phyloP scores from a whole-genome alignment of 208 protist species.

The Spongospora subterranea region DNA sequence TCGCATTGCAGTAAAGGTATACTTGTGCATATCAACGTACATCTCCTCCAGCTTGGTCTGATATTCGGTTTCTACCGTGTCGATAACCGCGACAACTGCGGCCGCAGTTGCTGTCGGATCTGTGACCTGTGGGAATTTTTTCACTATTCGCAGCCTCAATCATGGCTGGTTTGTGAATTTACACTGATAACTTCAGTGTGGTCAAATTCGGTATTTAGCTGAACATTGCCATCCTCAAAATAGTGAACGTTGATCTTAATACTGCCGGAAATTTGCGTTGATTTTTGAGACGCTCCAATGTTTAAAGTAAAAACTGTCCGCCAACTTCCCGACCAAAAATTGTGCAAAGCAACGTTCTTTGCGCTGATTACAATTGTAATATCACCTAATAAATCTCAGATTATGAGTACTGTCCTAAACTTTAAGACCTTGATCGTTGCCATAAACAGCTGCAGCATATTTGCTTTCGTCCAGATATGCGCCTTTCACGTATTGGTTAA shows the following conservation, averaged over 20 bases:
- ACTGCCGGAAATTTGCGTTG: not conserved
- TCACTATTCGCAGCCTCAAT: not conserved
- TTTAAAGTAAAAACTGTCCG: slow-evolving; percentile 14
- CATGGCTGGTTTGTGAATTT: not conserved
- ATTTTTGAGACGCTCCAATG: not conserved
- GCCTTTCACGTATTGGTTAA: not conserved
- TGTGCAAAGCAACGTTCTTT: slow-evolving; percentile 45
- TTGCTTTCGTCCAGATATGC: slow-evolving; percentile 25
- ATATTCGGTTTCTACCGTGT: slow-evolving; percentile 21
- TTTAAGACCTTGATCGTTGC: not conserved
- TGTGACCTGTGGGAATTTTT: not conserved
- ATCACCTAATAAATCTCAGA: not conserved
- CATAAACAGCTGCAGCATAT: not conserved
- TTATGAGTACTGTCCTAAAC: not conserved
- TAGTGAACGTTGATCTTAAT: slow-evolving; percentile 56
- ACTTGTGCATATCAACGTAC: slow-evolving; percentile 57
- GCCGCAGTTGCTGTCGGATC: slow-evolving; percentile 30
- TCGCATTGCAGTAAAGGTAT: slow-evolving; percentile 48
- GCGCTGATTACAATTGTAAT: slow-evolving; percentile 17
- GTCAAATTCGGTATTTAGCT: slow-evolving; percentile 50
- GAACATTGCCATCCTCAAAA: slow-evolving; percentile 58
- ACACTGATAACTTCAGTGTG: slow-evolving; percentile 6
- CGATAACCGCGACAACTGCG: not conserved
- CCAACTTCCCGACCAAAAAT: slow-evolving; percentile 49
- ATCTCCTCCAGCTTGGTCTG: slow-evolving; percentile 55